Base-by-base conservation (phyloP, 192 early-diverging fungal species). In the Powellomyces hirtus region DNA sequence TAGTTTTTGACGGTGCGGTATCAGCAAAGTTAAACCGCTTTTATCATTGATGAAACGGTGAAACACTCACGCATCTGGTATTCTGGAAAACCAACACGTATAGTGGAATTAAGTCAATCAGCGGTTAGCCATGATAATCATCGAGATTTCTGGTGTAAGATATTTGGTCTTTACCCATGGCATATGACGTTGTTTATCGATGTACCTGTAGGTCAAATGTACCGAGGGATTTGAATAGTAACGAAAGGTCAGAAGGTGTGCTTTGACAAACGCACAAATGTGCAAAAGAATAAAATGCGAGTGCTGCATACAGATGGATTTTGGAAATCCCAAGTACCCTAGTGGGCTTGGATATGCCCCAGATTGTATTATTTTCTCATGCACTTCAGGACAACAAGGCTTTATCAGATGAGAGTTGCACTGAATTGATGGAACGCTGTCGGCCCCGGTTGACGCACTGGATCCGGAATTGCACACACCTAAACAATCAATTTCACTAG, bases 171-270 rank as follows among this genome's bases (percentile, higher is more conserved):
- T 62, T 53, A 74, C 75, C 92, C 92, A 69, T 94, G 92, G 0
- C 88, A 89, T 58, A 94, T 88, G 34, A 94, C 81, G 76, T 94
- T 94, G 78, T 92, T 92, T 51, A 92, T 72, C 64, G 88, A 90
- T 18, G 90, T 93, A 37, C 71, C 71, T 45, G 37, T 56, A 1
- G 11, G 30, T 0, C 36, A 37, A 11, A 27, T n/a, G n/a, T n/a
- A n/a, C n/a, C n/a, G n/a, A n/a, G n/a, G n/a, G n/a, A n/a, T n/a
- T n/a, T n/a, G n/a, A n/a, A n/a, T n/a, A n/a, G n/a, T n/a, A n/a
- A n/a, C n/a, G n/a, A n/a, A n/a, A n/a, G n/a, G n/a, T n/a, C n/a
- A n/a, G n/a, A n/a, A n/a, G n/a, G n/a, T n/a, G n/a, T n/a, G n/a
- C n/a, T 1, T 37, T 59, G 58, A 37, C 13, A 59, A 13, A 38